Evolutionary conservation across 148 eudicot species (phyloP).

Genomic region (Rhododendron vialii): DNA sequence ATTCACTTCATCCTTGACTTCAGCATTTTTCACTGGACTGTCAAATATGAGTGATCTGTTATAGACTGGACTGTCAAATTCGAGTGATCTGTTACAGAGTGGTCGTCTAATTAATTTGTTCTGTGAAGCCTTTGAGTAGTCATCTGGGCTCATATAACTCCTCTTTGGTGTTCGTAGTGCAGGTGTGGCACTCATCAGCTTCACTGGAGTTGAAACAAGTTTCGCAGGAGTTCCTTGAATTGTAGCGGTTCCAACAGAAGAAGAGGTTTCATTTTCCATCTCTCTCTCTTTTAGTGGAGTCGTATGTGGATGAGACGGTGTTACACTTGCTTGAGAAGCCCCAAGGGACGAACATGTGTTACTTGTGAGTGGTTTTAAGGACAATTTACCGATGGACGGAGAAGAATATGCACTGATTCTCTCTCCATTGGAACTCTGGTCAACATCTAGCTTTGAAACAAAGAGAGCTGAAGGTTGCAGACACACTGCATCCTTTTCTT

Average conservation of each 20-base stretch:
- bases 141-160: slow-evolving; percentile 53
- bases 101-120: slow-evolving; percentile 42
- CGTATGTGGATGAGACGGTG: slow-evolving; percentile 22
- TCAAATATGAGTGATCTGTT: slow-evolving; percentile 62
- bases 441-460: not conserved
- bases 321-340: slow-evolving; percentile 11
- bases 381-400: slow-evolving; percentile 1
- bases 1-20: slow-evolving; percentile 34
- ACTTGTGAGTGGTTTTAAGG: not conserved
- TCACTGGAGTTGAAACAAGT: slow-evolving; percentile 43
- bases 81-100: slow-evolving; percentile 50
- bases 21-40: slow-evolving; percentile 31
- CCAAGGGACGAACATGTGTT: not conserved
- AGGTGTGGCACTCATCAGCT: slow-evolving; percentile 65
- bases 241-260: slow-evolving; percentile 6
- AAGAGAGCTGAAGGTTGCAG: slow-evolving; percentile 2
- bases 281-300: slow-evolving; percentile 32
- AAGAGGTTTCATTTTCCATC: slow-evolving; percentile 14
- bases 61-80: slow-evolving; percentile 51
- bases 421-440: not conserved
- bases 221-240: slow-evolving; percentile 41
- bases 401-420: slow-evolving; percentile 3
- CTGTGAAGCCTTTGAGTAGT: slow-evolving; percentile 26
- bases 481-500: not conserved
- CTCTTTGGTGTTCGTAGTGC: slow-evolving; percentile 44